Conservation (phyloP, 2,329 filamentous ascomycete genomes). For the Bimuria novae-zelandiae region DNA sequence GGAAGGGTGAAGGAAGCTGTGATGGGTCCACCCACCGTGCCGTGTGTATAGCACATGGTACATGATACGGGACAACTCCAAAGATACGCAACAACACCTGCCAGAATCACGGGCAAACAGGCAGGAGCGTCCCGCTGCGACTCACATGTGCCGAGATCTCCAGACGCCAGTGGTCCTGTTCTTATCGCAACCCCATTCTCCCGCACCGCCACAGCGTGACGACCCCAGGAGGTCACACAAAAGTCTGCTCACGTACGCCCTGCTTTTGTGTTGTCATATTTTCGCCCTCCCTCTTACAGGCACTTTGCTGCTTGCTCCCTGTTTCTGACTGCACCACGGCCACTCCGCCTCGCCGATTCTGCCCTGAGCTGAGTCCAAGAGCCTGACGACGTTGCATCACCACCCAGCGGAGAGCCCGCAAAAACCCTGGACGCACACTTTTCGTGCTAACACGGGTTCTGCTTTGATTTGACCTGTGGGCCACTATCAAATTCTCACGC, state of each 20-base stretch:
- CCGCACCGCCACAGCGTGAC: slow-evolving; percentile 1
- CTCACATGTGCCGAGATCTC: background rate
- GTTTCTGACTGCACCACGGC: too few relatives aligned
- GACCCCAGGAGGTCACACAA: background rate
- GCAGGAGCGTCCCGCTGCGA: too few relatives aligned
- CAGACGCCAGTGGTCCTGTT: too few relatives aligned
- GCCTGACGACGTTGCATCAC: slow-evolving; percentile 3
- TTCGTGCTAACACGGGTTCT: background rate
- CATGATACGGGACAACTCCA: background rate
- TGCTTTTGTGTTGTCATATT: slow-evolving; percentile 2
- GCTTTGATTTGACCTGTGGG: background rate
- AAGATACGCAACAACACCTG: background rate
- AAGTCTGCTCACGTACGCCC: slow-evolving; percentile 5
- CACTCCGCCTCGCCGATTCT: slow-evolving; percentile 8
- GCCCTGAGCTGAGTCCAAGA: background rate
- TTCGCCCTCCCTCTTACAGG: too few relatives aligned
- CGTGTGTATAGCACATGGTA: background rate
- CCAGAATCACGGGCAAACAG: too few relatives aligned
- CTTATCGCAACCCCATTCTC: background rate
- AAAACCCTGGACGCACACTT: background rate
- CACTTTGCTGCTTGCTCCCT: too few relatives aligned
- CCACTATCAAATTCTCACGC: background rate
- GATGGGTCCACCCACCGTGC: background rate
- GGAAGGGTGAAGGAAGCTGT: too few relatives aligned
- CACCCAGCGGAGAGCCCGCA: background rate